These are phyloP conservation scores for Herpotrichia juniperi DNA, from an alignment of 2,329 filamentous ascomycete genomes.

Conservation along the genomic window DNA sequence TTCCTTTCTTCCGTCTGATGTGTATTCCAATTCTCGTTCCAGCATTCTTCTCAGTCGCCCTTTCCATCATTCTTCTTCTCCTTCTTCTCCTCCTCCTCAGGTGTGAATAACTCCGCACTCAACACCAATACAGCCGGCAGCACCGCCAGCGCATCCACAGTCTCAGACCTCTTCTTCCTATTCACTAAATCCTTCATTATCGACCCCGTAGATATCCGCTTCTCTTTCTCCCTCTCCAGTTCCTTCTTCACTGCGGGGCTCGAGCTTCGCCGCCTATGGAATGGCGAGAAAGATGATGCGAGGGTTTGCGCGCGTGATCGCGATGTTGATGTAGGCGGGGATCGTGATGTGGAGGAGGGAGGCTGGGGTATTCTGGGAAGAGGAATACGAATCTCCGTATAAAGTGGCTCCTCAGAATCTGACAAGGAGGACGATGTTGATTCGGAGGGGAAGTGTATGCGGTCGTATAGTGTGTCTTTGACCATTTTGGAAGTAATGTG, in stretches of 20 bases:
- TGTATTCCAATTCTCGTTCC: not conserved
- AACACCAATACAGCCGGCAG: slow-evolving; percentile 42
- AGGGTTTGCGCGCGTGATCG: slow-evolving; percentile 29
- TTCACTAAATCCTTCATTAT: slow-evolving; percentile 31
- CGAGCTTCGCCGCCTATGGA: slow-evolving; percentile 21
- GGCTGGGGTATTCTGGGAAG: slow-evolving; percentile 26
- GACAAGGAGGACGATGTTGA: not conserved
- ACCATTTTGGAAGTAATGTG: not conserved
- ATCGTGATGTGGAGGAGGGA: not conserved
- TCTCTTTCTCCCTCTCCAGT: slow-evolving; percentile 27
- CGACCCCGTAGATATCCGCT: slow-evolving; percentile 23
- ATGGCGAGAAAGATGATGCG: slow-evolving; percentile 25
- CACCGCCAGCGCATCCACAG: slow-evolving; percentile 42
- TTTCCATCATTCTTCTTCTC: slow-evolving; percentile 1
- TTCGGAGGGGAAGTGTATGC: not conserved
- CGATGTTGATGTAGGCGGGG: slow-evolving; percentile 6
- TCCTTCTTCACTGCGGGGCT: slow-evolving; percentile 15
- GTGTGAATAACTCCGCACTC: slow-evolving; percentile 44
- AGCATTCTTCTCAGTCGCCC: not conserved
- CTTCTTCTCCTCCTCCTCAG: slow-evolving; percentile 17
- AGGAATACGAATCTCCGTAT: slow-evolving; percentile 43
- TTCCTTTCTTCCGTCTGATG: no score
- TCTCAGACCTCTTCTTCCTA: slow-evolving; percentile 26
- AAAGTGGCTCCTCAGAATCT: slow-evolving; percentile 32
- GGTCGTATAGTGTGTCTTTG: not conserved